phyloP scores from a whole-genome alignment of 75 land plant species.

The Pinus taeda region DNA sequence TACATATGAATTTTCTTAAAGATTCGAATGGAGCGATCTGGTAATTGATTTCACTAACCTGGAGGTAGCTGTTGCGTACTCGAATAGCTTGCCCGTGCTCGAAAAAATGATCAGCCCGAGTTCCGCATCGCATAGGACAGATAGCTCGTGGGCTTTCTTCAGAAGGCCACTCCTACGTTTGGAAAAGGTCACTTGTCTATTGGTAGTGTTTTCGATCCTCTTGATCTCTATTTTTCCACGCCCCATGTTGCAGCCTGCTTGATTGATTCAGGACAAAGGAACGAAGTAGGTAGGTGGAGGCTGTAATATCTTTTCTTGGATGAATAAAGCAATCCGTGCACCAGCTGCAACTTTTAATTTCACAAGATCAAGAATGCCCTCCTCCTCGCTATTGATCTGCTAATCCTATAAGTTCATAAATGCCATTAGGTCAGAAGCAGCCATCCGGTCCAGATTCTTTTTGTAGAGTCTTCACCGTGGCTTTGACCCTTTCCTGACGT shows the following conservation, averaged over 20 bases:
- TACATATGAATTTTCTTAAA: no score
- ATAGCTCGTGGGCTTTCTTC: constrained; percentile 13
- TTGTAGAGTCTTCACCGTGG: background rate
- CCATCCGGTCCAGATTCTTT: background rate
- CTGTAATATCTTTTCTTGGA: no score
- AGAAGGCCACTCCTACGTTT: constrained; percentile 8
- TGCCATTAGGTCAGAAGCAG: no score
- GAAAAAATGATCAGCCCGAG: constrained; percentile 4
- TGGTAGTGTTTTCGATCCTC: background rate
- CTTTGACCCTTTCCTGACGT: background rate
- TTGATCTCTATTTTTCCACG: constrained; percentile 1
- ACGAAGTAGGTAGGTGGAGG: background rate
- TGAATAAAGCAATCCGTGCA: no score
- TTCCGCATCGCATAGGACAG: constrained; percentile 6
- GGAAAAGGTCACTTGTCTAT: constrained; percentile 9
- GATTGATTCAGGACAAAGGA: no score
- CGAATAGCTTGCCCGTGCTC: background rate
- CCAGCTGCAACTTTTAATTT: no score
- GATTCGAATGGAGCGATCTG: no score
- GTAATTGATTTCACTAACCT: no score
- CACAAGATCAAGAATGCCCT: background rate
- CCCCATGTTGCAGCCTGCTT: background rate
- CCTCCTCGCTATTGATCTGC: no score
- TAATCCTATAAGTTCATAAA: background rate
- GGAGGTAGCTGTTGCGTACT: constrained; percentile 5